Evolutionary conservation across 140 eudicot species (phyloP).

Genomic region (Stevia rebaudiana): DNA sequence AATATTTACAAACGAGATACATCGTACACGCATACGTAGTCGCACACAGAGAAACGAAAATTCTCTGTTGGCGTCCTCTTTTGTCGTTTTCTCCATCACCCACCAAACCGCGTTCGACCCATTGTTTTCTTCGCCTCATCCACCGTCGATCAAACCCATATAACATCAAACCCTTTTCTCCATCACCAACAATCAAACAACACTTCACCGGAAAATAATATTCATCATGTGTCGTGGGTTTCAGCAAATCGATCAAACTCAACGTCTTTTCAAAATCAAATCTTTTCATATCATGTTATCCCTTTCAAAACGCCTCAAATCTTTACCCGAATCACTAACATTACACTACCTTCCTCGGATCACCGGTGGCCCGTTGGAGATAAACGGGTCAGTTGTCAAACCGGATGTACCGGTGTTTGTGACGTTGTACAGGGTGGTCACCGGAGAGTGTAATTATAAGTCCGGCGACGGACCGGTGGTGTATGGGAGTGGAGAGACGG

Average conservation of each 20-base stretch:
- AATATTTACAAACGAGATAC: background rate
- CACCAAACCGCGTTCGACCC: constrained; percentile 9
- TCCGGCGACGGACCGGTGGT: background rate
- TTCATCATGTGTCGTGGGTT: constrained; percentile 63
- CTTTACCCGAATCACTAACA: constrained; percentile 52
- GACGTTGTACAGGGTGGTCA: constrained; percentile 50
- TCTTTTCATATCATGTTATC: constrained; percentile 42
- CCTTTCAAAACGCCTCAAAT: constrained; percentile 12
- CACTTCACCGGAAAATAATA: background rate
- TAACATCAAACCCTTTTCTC: background rate
- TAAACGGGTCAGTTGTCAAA: constrained; percentile 46
- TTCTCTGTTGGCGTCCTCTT: constrained; percentile 2
- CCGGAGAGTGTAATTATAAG: background rate
- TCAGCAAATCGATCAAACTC: constrained; percentile 36
- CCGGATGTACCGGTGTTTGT: constrained; percentile 68
- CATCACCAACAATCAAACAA: background rate
- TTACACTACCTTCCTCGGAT: constrained; percentile 72
- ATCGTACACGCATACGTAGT: background rate
- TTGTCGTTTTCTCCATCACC: background rate
- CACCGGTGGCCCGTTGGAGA: constrained; percentile 47
- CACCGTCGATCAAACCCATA: background rate
- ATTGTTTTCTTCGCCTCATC: background rate
- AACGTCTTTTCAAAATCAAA: constrained; percentile 46
- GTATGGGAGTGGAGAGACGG: constrained; percentile 52
- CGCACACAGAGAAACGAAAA: background rate